Base-by-base conservation (phyloP, 2,329 filamentous ascomycete species). In the Neofusicoccum sp. region DNA sequence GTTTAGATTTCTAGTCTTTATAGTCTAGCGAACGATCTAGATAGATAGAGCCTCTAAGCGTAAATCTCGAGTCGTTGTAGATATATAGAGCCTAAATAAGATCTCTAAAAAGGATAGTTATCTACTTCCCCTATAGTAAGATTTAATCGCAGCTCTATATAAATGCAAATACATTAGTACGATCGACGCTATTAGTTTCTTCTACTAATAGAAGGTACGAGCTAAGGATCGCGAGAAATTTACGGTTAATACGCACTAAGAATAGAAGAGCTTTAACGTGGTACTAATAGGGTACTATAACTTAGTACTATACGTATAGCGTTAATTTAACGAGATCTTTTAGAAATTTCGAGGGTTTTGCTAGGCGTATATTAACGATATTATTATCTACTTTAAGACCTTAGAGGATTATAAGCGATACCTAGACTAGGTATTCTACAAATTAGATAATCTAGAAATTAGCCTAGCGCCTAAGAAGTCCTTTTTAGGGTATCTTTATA, bases 61-160 rank as follows among this genome's bases (percentile, higher is more conserved):
- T n/a, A n/a, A n/a, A n/a, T n/a, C n/a, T n/a, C n/a, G n/a, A n/a
- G n/a, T n/a, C n/a, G n/a, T n/a, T 57, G 40, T 65, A 31, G 33
- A 65, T 26, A 64, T 63, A 34, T 53, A 58, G 20, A 28, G 41
- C 14, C 49, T 65, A n/a, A 65, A 65, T 51, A n/a, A 36, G 6
- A 63, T 62, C 47, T 63, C 38, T 2, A 41, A 43, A 8, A 65
- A 63, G 58, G 58, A 65, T 28, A 16, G 28, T 7, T 61, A 59
- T 28, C 34, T 36, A 20, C 45, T 64, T n/a, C n/a, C n/a, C n/a
- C n/a, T n/a, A n/a, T n/a, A n/a, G n/a, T n/a, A n/a, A n/a, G n/a
- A n/a, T n/a, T n/a, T n/a, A n/a, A n/a, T n/a, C n/a, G n/a, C n/a
- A n/a, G n/a, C n/a, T n/a, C n/a, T n/a, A n/a, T n/a, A n/a, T n/a